Evolutionary conservation across 306 rosid genomes (phyloP).

Genomic region (Styphnolobium japonicum): DNA sequence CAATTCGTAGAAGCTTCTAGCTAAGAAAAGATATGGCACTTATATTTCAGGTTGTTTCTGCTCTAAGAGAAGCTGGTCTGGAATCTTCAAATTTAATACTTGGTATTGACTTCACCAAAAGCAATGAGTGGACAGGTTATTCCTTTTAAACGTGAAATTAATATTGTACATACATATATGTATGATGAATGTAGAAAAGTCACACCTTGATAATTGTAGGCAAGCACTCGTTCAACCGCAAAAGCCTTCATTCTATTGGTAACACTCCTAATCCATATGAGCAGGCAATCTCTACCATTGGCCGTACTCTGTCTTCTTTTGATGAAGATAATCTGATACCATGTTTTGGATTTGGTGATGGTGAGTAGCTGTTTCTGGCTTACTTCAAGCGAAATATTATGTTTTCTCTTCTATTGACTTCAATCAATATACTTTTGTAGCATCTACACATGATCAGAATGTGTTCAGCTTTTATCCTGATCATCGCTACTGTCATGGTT

Average conservation of each 20-base stretch:
- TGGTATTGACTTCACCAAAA: slow-evolving; percentile 88
- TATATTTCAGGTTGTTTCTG: slow-evolving; percentile 61
- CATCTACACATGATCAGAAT: slow-evolving; percentile 71
- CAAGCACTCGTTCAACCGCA: slow-evolving; percentile 63
- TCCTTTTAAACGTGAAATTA: slow-evolving; percentile 13
- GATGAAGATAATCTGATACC: slow-evolving; percentile 93
- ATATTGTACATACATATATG: background rate
- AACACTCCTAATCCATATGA: slow-evolving; percentile 76
- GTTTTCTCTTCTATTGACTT: slow-evolving; percentile 21
- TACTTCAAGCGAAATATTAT: background rate
- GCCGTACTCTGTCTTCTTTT: slow-evolving; percentile 72
- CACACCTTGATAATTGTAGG: slow-evolving; percentile 49
- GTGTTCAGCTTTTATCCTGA: slow-evolving; percentile 71
- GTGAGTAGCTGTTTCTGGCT: slow-evolving; percentile 45
- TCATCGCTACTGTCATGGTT: slow-evolving; percentile 58
- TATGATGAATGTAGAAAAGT: slow-evolving; percentile 1
- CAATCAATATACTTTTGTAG: slow-evolving; percentile 39
- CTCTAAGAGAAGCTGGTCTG: slow-evolving; percentile 85
- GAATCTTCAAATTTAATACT: slow-evolving; percentile 87
- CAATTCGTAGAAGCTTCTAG: background rate
- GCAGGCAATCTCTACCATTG: slow-evolving; percentile 85
- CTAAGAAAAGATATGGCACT: background rate
- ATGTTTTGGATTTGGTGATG: slow-evolving; percentile 92
- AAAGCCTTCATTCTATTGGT: slow-evolving; percentile 68
- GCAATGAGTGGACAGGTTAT: slow-evolving; percentile 95